These are phyloP conservation scores for Sphagnum magellanicum DNA, from an alignment of 228 moss, liverwort and hornwort species.

Conservation along the genomic window DNA sequence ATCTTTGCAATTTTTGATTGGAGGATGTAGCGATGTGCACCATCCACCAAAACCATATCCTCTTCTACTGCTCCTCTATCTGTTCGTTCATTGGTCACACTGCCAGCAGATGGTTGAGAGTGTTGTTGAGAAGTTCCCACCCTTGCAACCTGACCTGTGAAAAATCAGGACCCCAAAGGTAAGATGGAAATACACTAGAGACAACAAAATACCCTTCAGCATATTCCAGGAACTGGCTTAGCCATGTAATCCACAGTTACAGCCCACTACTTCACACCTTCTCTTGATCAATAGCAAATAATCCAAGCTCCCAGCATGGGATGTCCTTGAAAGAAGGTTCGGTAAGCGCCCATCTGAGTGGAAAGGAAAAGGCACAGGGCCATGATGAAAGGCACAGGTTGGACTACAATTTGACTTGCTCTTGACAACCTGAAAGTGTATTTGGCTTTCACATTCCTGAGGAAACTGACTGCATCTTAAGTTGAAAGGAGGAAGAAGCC, in stretches of 20 bases:
- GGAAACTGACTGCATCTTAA: conserved; percentile 1
- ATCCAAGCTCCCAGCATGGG: neutral
- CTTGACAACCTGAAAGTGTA: conserved; percentile 1
- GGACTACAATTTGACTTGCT: conserved; percentile 17
- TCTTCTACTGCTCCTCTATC: conserved; percentile 11
- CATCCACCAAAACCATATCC: conserved; percentile 37
- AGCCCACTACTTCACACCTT: neutral
- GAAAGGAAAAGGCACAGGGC: neutral
- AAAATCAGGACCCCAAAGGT: neutral
- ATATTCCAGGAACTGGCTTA: neutral
- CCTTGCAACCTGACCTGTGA: conserved; percentile 15
- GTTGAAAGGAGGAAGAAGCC: neutral
- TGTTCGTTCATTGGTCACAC: conserved; percentile 1
- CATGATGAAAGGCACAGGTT: neutral
- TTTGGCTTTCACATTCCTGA: neutral
- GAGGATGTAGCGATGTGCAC: conserved; percentile 51
- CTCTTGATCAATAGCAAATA: neutral
- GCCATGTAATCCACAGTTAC: neutral
- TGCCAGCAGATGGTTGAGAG: conserved; percentile 6
- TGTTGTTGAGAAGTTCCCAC: conserved; percentile 5
- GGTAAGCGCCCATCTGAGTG: neutral
- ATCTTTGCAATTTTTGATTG: conserved; percentile 47
- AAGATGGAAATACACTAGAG: neutral
- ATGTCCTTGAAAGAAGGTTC: neutral
- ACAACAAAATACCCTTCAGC: neutral